Conservation (phyloP, 805 yeast genomes). For the Barnettozyma salicaria region DNA sequence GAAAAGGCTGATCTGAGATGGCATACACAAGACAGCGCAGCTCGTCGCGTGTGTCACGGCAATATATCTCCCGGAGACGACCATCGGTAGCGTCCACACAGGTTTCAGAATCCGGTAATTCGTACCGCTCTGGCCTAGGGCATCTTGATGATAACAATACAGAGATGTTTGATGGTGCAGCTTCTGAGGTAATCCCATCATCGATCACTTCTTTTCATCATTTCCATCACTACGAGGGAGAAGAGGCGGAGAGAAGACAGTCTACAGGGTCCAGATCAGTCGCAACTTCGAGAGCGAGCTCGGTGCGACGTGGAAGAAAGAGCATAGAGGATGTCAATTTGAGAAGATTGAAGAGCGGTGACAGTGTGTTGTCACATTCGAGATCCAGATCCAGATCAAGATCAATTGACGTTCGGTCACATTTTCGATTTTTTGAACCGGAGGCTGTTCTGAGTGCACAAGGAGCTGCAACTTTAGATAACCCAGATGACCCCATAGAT, state of each 20-base stretch:
- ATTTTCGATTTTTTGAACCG: conserved; percentile 76
- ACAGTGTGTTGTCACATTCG: conserved; percentile 7
- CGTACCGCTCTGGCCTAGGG: conserved; percentile 7
- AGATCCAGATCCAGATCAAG: conserved; percentile 32
- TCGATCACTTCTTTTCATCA: conserved; percentile 75
- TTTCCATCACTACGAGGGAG: conserved; percentile 44
- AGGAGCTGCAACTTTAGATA: conserved; percentile 74
- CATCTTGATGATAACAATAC: conserved; percentile 52
- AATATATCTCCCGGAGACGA: conserved; percentile 28
- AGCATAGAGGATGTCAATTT: conserved; percentile 18
- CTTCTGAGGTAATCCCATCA: conserved; percentile 68
- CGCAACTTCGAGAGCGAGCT: conserved; percentile 24
- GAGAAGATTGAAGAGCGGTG: conserved; percentile 22
- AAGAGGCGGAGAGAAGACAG: conserved; percentile 9
- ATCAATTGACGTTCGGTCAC: conserved; percentile 29
- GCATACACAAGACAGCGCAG: conserved; percentile 10
- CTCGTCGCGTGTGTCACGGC: conserved; percentile 15
- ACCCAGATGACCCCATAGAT: conserved; percentile 47
- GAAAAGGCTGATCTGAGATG: not conserved
- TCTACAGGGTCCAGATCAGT: conserved; percentile 13
- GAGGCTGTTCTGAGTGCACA: conserved; percentile 84
- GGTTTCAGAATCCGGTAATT: conserved; percentile 19
- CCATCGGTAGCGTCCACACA: conserved; percentile 28
- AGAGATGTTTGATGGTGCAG: conserved; percentile 75
- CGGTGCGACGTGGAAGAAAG: conserved; percentile 25